Percentiles rank a stretch among this genome's conserved stretches.
These are phyloP conservation scores for Saxophila tyrrhenica DNA, from an alignment of 495 filamentous ascomycete species.

Conservation along the genomic window DNA sequence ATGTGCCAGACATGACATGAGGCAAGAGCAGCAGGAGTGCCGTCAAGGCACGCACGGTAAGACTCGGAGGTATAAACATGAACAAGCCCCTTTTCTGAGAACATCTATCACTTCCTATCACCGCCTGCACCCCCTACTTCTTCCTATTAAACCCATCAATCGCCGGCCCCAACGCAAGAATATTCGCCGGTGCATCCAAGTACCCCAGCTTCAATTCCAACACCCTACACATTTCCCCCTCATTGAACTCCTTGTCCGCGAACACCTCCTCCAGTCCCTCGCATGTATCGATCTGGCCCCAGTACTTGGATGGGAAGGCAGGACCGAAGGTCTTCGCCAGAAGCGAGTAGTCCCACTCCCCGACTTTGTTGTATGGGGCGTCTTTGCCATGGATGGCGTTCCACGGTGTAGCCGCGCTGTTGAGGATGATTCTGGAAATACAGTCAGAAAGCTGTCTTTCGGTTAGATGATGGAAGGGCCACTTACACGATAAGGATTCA, in stretches of 20 bases:
- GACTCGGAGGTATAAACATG: no score
- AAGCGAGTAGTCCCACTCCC: conserved; percentile 10
- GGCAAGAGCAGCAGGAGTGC: no score
- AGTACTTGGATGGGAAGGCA: conserved; percentile 3
- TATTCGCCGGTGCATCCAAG: conserved; percentile 9
- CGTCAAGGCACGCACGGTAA: no score
- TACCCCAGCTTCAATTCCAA: conserved; percentile 8
- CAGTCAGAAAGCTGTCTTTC: background rate
- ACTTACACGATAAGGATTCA: conserved; percentile 29
- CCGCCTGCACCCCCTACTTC: background rate
- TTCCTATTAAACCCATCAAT: conserved; percentile 12
- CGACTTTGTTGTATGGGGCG: conserved; percentile 18
- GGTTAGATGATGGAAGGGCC: background rate
- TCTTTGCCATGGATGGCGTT: conserved; percentile 23
- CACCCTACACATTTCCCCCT: conserved; percentile 3
- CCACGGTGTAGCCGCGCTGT: conserved; percentile 26
- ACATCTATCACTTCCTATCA: background rate
- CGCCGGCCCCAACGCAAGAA: conserved; percentile 1
- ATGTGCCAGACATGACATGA: no score
- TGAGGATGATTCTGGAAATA: conserved; percentile 23
- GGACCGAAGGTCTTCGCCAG: conserved; percentile 11
- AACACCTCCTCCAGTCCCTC: conserved; percentile 6
- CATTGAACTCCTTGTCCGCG: conserved; percentile 1
- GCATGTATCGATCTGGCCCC: conserved; percentile 2
- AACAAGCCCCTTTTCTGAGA: no score